Base-by-base conservation (phyloP, 805 yeast species). In the Candida corydali region DNA sequence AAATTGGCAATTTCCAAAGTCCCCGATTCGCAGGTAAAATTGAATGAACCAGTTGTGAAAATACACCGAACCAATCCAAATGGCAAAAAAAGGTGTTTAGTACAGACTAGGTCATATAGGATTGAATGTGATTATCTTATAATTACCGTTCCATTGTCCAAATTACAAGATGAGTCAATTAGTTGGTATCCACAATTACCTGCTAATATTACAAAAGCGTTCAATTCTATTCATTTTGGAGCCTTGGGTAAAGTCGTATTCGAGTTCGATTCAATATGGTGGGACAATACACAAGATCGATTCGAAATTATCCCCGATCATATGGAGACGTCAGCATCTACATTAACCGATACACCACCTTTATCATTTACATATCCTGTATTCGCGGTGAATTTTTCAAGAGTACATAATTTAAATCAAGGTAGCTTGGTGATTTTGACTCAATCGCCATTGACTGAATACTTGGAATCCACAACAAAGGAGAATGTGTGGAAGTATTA, bases 131-230 rank as follows among this genome's bases (percentile, higher is more conserved):
- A 83, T 32, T 82, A 76, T 51, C 63, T 77, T 19, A 68, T 88
- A 10, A 82, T 86, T 5, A 79, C 95, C 0, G 76, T 85, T 4
- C 96, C 96, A 0, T 82, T 82, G 43, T 82, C 89, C 24, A 70
- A 83, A 3, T 59, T 87, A 25, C 75, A 73, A 38, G 48, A 75
- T 3, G 55, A 61, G 0, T 41, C 50, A 2, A 74, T 82, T 19
- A 54, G 52, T 23, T 51, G 63, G 65, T 34, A 41, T 34, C 55
- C 63, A 19, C 37, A 43, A 9, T 45, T 58, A 15, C 62, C 61
- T 2, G 10, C 15, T 2, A 12, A 37, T 4, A 39, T 55, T 11
- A 32, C 34, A 2, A 46, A 44, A 5, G 52, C 65, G 1, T 29
- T 64, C 5, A 16, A 37, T 6, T 44, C 43, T 3, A 49, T 61